Conservation (phyloP, 1,284 basidiomycete species). For the Megacollybia platyphylla region DNA sequence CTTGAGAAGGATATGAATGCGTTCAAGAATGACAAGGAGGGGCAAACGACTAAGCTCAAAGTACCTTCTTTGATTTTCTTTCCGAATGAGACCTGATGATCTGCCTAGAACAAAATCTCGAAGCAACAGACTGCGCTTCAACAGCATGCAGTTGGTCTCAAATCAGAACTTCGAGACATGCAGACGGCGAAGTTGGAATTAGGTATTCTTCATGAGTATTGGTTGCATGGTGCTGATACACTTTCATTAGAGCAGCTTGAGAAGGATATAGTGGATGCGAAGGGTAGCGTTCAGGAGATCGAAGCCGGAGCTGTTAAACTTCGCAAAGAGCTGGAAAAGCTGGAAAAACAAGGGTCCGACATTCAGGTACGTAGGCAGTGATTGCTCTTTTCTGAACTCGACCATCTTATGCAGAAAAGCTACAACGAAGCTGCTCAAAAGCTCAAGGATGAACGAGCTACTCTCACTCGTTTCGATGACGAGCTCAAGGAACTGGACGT, state of each 20-base stretch:
- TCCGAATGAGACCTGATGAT: background rate
- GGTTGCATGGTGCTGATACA: background rate
- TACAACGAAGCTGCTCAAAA: constrained; percentile 55
- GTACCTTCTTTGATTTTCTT: constrained; percentile 21
- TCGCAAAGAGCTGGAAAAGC: constrained; percentile 50
- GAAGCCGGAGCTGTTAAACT: constrained; percentile 45
- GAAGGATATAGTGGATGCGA: constrained; percentile 59
- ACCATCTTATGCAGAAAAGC: constrained; percentile 26
- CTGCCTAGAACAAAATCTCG: constrained; percentile 56
- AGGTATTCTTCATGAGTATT: constrained; percentile 31
- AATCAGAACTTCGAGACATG: constrained; percentile 79
- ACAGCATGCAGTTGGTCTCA: constrained; percentile 73
- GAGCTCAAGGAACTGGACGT: constrained; percentile 78
- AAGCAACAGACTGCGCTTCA: constrained; percentile 74
- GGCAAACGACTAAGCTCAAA: constrained; percentile 91
- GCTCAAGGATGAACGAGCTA: constrained; percentile 75
- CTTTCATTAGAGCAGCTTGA: constrained; percentile 64
- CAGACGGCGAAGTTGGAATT: constrained; percentile 83
- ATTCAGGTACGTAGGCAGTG: constrained; percentile 31
- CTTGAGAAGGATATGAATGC: constrained; percentile 96
- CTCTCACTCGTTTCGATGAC: constrained; percentile 78
- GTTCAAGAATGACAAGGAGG: constrained; percentile 97
- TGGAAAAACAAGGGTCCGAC: constrained; percentile 39
- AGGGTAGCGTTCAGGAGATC: constrained; percentile 50
- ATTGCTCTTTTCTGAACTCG: background rate